A percentile compares a stretch with the other conserved stretches of the same genome.
Evolutionary conservation across 306 rosid genomes (phyloP).

Genomic region (Trifolium repens): DNA sequence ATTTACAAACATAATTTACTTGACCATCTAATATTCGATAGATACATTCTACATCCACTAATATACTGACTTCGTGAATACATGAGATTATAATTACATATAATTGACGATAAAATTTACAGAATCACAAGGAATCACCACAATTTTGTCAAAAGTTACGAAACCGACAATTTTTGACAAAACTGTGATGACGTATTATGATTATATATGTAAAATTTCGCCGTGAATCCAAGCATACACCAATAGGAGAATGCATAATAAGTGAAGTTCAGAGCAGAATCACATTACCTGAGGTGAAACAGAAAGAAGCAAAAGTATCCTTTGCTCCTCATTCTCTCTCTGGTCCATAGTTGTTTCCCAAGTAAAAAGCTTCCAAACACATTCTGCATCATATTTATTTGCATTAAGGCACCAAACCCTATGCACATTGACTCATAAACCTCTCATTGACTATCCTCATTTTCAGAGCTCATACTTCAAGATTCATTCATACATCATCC

Average conservation of each 20-base stretch:
- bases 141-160: neutral
- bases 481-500: conserved; percentile 29
- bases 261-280: conserved; percentile 33
- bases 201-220: neutral
- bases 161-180: neutral
- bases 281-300: conserved; percentile 30
- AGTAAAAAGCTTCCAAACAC: conserved; percentile 47
- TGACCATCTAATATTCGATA: conserved; percentile 35
- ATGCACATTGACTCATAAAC: conserved; percentile 53
- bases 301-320: conserved; percentile 38
- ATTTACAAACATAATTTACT: conserved; percentile 29
- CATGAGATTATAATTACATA: neutral
- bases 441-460: conserved; percentile 52
- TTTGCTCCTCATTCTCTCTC: conserved; percentile 33
- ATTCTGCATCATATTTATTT: conserved; percentile 52
- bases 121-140: neutral
- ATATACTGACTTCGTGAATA: neutral
- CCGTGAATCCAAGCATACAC: neutral
- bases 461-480: conserved; percentile 65
- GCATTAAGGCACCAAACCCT: conserved; percentile 56
- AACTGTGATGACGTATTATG: neutral
- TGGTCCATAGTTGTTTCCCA: conserved; percentile 57
- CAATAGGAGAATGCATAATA: conserved; percentile 13
- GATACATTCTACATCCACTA: neutral
- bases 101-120: neutral